phyloP scores from a whole-genome alignment of 192 early-diverging fungal genomes.

The Chytriomyces hyalinus region DNA sequence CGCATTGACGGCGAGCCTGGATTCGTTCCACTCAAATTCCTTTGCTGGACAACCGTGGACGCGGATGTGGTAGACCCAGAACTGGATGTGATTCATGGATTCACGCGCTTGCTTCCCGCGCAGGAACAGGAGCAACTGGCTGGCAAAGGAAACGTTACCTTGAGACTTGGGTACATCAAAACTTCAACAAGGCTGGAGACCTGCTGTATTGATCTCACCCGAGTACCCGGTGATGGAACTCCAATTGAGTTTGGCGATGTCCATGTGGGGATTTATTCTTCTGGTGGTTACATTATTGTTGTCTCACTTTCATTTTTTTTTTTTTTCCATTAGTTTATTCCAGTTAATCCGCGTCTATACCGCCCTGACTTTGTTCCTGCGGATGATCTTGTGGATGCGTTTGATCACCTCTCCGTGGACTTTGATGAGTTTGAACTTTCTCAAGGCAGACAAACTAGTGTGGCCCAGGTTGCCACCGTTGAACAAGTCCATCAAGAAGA shows the following conservation, averaged over 20 bases:
- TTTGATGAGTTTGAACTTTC: slow-evolving; percentile 36
- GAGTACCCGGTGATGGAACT: slow-evolving; percentile 31
- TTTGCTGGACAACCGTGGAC: slow-evolving; percentile 35
- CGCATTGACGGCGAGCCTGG: slow-evolving; percentile 19
- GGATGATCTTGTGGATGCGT: slow-evolving; percentile 29
- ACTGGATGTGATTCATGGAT: slow-evolving; percentile 34
- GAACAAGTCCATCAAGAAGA: slow-evolving; percentile 8
- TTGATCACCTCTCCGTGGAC: slow-evolving; percentile 28
- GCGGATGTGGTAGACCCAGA: slow-evolving; percentile 40
- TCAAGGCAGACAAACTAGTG: slow-evolving; percentile 25
- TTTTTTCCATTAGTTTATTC: slow-evolving; percentile 33
- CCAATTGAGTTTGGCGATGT: slow-evolving; percentile 37
- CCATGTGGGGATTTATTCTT: slow-evolving; percentile 30
- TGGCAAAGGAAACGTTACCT: slow-evolving; percentile 31
- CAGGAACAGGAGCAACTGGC: slow-evolving; percentile 33
- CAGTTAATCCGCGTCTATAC: slow-evolving; percentile 34
- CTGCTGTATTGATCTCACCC: slow-evolving; percentile 40
- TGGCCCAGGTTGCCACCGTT: neutral
- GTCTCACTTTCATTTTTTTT: neutral
- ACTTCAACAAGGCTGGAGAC: slow-evolving; percentile 29
- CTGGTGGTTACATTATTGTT: slow-evolving; percentile 1
- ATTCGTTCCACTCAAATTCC: slow-evolving; percentile 34
- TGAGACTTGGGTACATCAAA: slow-evolving; percentile 37
- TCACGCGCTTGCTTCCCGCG: slow-evolving; percentile 33
- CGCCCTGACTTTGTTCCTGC: slow-evolving; percentile 30